A percentile compares a stretch with the other conserved stretches of the same genome.
Conservation (phyloP, 495 filamentous ascomycete species). For the Beverwykella pulmonaria region DNA sequence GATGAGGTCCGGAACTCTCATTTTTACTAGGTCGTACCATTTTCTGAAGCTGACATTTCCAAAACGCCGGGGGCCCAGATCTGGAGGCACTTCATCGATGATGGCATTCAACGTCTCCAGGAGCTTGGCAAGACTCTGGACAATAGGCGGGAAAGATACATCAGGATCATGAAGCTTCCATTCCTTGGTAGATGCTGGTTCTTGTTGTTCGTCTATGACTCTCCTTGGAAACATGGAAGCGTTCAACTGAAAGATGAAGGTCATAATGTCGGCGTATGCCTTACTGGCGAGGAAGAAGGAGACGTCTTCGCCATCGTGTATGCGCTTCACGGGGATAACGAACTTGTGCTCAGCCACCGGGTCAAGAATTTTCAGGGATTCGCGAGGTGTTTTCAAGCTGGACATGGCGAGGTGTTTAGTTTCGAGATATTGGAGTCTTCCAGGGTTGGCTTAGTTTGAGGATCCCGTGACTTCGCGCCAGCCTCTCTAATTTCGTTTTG, state of each 20-base stretch:
- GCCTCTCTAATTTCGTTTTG: not conserved
- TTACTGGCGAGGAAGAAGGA: constrained; percentile 70
- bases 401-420: constrained; percentile 22
- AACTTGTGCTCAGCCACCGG: constrained; percentile 50
- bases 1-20: constrained; percentile 60
- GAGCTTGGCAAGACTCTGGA: constrained; percentile 65
- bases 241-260: constrained; percentile 88
- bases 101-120: constrained; percentile 64
- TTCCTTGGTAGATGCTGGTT: constrained; percentile 43
- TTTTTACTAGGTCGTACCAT: constrained; percentile 73
- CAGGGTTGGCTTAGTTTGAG: constrained; percentile 19
- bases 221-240: constrained; percentile 77
- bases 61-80: constrained; percentile 82
- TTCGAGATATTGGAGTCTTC: not conserved
- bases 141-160: constrained; percentile 59
- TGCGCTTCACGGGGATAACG: constrained; percentile 67
- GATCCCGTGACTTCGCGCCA: constrained; percentile 5
- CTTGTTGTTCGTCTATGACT: constrained; percentile 6
- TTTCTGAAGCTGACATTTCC: constrained; percentile 86
- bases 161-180: constrained; percentile 58
- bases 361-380: constrained; percentile 33
- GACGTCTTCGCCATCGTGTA: constrained; percentile 81
- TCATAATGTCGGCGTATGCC: constrained; percentile 83
- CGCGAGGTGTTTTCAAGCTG: constrained; percentile 2
- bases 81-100: constrained; percentile 78